Base-by-base conservation (phyloP, 108 stramenopile genomes). In the Aurantiochytrium sp. region DNA sequence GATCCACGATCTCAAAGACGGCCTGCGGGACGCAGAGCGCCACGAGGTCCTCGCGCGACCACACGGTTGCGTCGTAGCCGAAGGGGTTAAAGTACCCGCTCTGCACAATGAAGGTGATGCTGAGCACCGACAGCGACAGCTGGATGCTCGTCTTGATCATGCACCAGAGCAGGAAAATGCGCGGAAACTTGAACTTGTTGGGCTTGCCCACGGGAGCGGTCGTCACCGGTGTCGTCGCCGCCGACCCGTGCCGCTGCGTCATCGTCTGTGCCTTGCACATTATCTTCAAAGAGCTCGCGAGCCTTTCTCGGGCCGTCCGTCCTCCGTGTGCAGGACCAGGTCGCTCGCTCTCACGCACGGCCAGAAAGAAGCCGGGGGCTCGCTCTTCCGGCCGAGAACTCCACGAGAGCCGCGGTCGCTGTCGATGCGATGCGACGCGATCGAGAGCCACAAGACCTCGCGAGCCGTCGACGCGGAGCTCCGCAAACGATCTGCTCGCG, bases 131-230 rank as follows among this genome's bases (percentile, higher is more conserved):
- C 42, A 81, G n/a, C 24, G 42, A 48, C 36, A 81, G 45, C 73
- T 81, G 73, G 45, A 81, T 48, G 73, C 73, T 48, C 30, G 73
- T 81, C 45, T 81, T 81, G 42, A 81, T 17, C 73, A 81, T 48
- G 45, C 73, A 81, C 73, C 73, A 81, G 1, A 81, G 6, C 73
- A 81, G 45, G 32, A 81, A 81, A 24, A 81, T 30, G 36, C 42
- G 39, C 39, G 73, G 73, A 24, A 81, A 81, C 2, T 41, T 30
- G 27, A 81, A 41, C 36, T 8, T 6, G 22, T 8, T 27, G 27
- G 59, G 32, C 59, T 65, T 65, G 59, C 59, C 19, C 32, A 34
- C 59, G 10, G 27, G 0, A 10, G 27, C 12, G 32, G 8, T 1
- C 34, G 59, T 27, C 10, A 27, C 22, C 27, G 59, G 12, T 27